phyloP scores from a whole-genome alignment of 2,329 filamentous ascomycete species.

The Diaporthe velutina region DNA sequence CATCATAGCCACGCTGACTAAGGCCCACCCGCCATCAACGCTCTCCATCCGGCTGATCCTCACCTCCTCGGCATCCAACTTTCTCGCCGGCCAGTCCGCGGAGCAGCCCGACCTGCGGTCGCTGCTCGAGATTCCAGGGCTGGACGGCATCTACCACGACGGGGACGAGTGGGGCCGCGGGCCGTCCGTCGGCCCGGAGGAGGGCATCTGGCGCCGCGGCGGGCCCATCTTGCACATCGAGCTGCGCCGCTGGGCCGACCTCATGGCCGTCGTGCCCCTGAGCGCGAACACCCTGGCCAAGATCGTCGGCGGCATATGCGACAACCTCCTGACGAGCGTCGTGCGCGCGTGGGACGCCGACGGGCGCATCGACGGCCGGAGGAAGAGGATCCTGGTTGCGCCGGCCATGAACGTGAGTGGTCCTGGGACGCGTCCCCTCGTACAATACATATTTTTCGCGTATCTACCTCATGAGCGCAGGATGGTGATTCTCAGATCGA shows the following conservation, averaged over 20 bases:
- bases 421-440: constrained; percentile 52
- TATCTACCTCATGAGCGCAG: not conserved
- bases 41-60: constrained; percentile 90
- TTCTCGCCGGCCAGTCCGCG: constrained; percentile 79
- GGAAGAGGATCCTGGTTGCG: constrained; percentile 80
- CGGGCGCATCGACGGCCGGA: constrained; percentile 67
- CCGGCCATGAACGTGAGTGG: constrained; percentile 48
- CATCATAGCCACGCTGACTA: constrained; percentile 71
- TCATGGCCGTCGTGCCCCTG: constrained; percentile 84
- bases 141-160: constrained; percentile 86
- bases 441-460: not conserved
- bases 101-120: constrained; percentile 80
- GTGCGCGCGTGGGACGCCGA: constrained; percentile 89
- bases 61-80: constrained; percentile 79
- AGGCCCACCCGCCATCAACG: constrained; percentile 52
- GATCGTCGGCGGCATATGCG: constrained; percentile 81
- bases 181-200: constrained; percentile 53
- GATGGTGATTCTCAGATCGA: not conserved
- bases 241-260: constrained; percentile 82
- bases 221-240: constrained; percentile 92
- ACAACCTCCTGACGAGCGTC: constrained; percentile 80
- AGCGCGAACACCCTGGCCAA: constrained; percentile 90
- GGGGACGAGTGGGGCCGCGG: constrained; percentile 80
- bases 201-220: constrained; percentile 79
- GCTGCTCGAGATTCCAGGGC: constrained; percentile 73